Evolutionary conservation across 108 stramenopile species (phyloP), one percentile per base, ranked within the genome.

Genomic region (Discostella stelligeroides): DNA sequence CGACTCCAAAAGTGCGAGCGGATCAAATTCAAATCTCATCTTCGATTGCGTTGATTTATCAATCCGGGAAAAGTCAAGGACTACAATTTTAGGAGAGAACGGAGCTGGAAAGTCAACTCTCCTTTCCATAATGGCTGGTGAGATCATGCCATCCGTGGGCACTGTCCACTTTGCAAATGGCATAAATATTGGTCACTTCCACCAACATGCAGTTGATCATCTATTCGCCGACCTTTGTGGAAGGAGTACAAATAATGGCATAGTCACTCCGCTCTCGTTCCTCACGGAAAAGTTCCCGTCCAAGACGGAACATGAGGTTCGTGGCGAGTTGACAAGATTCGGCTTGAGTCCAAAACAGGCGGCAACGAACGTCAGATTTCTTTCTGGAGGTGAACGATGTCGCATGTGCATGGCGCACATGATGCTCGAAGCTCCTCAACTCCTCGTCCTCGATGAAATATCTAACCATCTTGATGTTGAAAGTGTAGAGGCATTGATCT

Each of bases 321-420:
- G 98, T 12, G 83, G 88, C 14, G 87, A 89, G 40, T 81, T 98
- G 45, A 86, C 91, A 3, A 66, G 75, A 20, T 98, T 95, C 68
- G 94, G 92, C 13, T 72, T 97, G 17, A 67, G 72, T 21, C 87
- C 90, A 4, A 80, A 87, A 13, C 88, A 95, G 59, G 90, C 92
- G 23, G 68, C 63, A 34, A 95, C 90, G 11, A 88, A 92, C 46
- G 76, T 98, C 12, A 64, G 79, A 37, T 95, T 93, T 27, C 70
- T 98, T 27, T 90, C 88, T 39, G 97, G 98, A n/a, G 98, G 98
- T 15, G 97, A 99, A 72, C 88, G 95, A 47, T 86, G 85, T 28
- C 92, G 98, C 11, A 79, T 98, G 23, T 81, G 84, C 25, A 83
- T 99, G 70, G 96, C 95, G 7, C 63, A 63, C 15, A 72, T 96